These are phyloP conservation scores for Colletotrichum sp. DNA, from an alignment of 2,329 filamentous ascomycete genomes.

Conservation along the genomic window DNA sequence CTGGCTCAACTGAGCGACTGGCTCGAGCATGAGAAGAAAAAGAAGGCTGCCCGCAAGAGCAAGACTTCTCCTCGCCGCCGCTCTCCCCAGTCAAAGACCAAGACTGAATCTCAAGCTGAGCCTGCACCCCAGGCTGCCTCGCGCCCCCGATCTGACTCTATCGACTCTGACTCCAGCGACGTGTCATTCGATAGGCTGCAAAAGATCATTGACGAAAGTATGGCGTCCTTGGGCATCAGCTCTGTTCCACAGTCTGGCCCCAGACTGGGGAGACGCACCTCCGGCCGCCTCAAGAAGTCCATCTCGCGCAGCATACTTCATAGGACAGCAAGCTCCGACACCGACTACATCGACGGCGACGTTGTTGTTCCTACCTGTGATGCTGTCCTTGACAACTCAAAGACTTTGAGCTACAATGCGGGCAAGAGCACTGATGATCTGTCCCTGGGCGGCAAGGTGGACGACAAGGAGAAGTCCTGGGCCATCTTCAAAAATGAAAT, in stretches of 20 bases:
- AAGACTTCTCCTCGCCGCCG: slow-evolving; percentile 45
- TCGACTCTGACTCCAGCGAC: slow-evolving; percentile 69
- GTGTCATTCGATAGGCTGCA: slow-evolving; percentile 82
- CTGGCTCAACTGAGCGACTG: slow-evolving; percentile 80
- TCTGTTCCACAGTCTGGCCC: slow-evolving; percentile 48
- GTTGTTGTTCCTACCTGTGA: slow-evolving; percentile 84
- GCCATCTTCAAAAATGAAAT: slow-evolving; percentile 90
- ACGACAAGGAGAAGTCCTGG: slow-evolving; percentile 78
- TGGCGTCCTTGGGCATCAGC: slow-evolving; percentile 57
- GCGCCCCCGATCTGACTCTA: slow-evolving; percentile 53
- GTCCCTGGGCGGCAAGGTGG: slow-evolving; percentile 46
- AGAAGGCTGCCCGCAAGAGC: slow-evolving; percentile 61
- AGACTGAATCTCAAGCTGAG: slow-evolving; percentile 2
- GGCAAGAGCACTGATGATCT: slow-evolving; percentile 43
- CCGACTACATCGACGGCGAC: slow-evolving; percentile 83
- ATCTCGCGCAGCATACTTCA: slow-evolving; percentile 44
- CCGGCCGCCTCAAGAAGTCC: slow-evolving; percentile 37
- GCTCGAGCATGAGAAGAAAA: slow-evolving; percentile 79
- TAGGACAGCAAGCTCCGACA: slow-evolving; percentile 74
- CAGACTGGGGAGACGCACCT: slow-evolving; percentile 46
- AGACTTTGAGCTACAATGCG: slow-evolving; percentile 78
- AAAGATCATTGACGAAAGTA: slow-evolving; percentile 74
- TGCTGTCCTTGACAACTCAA: slow-evolving; percentile 85
- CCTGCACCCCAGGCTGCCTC: slow-evolving; percentile 2
- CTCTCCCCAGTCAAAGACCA: slow-evolving; percentile 27